Conservation (phyloP, 2,329 filamentous ascomycete genomes). For the Thelonectria blattea region DNA sequence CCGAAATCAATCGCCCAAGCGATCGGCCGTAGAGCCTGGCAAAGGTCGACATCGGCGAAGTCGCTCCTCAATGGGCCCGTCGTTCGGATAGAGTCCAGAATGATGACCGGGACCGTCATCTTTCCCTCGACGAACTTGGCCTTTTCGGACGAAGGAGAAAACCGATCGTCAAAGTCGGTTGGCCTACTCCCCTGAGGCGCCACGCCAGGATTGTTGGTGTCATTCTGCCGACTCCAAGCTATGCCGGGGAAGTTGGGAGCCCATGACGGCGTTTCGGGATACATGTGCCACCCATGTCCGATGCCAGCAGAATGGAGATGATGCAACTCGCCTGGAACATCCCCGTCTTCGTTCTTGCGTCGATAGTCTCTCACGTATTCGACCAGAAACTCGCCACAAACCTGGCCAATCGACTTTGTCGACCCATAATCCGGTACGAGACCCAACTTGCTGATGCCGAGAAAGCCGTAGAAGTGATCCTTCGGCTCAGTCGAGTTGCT, state of each 20-base stretch:
- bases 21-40: not conserved
- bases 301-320: constrained; percentile 11
- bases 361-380: not conserved
- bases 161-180: not conserved
- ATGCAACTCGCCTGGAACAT: not conserved
- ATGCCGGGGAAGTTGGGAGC: constrained; percentile 17
- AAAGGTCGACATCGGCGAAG: not conserved
- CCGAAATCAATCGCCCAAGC: not conserved
- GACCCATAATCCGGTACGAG: constrained; percentile 3
- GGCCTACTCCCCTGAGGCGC: not conserved
- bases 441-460: not conserved
- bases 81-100: not conserved
- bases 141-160: not conserved
- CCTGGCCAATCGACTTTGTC: not conserved
- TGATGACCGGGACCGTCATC: not conserved
- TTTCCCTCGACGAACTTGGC: not conserved
- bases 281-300: constrained; percentile 8
- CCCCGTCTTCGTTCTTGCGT: not conserved
- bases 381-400: constrained; percentile 6
- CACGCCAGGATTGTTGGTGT: not conserved
- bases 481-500: constrained; percentile 2
- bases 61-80: not conserved
- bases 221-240: not conserved
- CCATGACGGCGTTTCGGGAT: constrained; percentile 14
- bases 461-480: constrained; percentile 18